Conservation (phyloP, 495 filamentous ascomycete species). For the Penicillium ochrochloron region DNA sequence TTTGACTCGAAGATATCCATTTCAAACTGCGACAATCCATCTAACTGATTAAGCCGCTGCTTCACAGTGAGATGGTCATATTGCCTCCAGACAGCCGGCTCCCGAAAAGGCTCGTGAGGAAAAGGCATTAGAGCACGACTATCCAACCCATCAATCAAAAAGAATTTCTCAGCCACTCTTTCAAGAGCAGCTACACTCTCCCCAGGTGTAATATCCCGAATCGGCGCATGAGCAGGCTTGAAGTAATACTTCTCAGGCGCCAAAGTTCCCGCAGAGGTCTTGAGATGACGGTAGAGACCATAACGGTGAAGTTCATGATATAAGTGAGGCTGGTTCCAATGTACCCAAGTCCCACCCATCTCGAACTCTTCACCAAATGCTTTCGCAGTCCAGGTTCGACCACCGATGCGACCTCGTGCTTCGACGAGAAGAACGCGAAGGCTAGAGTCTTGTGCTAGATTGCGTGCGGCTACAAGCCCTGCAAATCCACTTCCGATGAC, state of each 20-base stretch:
- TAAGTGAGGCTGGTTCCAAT: not conserved
- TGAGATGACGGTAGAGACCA: not conserved
- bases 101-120: not conserved
- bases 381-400: not conserved
- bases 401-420: conserved; percentile 2
- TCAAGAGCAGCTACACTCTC: not conserved
- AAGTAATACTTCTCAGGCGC: not conserved
- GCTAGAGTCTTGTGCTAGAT: not conserved
- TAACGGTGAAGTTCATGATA: conserved; percentile 1
- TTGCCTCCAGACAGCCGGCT: not conserved
- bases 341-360: not conserved
- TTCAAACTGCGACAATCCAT: not conserved
- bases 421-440: not conserved
- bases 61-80: not conserved
- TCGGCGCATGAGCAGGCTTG: not conserved
- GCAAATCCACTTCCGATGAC: conserved; percentile 2
- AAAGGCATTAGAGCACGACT: not conserved
- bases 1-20: not conserved
- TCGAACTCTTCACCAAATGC: not conserved
- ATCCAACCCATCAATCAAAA: not conserved
- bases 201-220: not conserved
- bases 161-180: not conserved
- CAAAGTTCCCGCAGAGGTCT: not conserved
- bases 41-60: not conserved
- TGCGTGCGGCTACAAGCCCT: not conserved